These are phyloP conservation scores for Melanomma pulvis-pyrius DNA, from an alignment of 495 filamentous ascomycete species.

Conservation along the genomic window DNA sequence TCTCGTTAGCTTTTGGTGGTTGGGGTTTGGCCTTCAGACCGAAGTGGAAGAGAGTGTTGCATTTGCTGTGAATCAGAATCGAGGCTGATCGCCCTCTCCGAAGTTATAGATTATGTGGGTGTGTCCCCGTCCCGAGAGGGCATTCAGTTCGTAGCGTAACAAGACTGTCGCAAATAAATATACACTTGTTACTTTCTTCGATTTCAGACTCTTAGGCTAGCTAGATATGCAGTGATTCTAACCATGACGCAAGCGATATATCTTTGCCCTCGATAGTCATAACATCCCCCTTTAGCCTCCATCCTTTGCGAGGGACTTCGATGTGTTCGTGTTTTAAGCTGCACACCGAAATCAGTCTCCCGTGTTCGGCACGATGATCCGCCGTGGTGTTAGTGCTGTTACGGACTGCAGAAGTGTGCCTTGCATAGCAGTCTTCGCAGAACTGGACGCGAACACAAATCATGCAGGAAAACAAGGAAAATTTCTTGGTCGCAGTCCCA, in stretches of 20 bases:
- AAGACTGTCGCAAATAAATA: too few species aligned
- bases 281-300: conserved; percentile 3
- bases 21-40: too few species aligned
- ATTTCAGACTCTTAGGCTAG: too few species aligned
- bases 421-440: conserved; percentile 2
- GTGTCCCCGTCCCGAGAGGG: too few species aligned
- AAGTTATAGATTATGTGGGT: too few species aligned
- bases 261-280: neutral
- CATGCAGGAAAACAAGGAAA: neutral
- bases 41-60: too few species aligned
- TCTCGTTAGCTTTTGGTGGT: too few species aligned
- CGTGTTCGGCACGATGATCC: neutral
- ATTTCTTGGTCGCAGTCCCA: neutral
- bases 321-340: neutral
- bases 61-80: too few species aligned
- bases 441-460: neutral
- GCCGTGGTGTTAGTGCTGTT: neutral
- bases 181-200: too few species aligned
- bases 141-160: too few species aligned
- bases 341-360: neutral
- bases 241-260: neutral
- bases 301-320: neutral
- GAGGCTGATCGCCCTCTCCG: too few species aligned
- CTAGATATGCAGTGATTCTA: neutral
- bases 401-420: neutral